These are phyloP conservation scores for Panicum hallii DNA, from an alignment of 202 grass and related monocot genomes.

Conservation along the genomic window DNA sequence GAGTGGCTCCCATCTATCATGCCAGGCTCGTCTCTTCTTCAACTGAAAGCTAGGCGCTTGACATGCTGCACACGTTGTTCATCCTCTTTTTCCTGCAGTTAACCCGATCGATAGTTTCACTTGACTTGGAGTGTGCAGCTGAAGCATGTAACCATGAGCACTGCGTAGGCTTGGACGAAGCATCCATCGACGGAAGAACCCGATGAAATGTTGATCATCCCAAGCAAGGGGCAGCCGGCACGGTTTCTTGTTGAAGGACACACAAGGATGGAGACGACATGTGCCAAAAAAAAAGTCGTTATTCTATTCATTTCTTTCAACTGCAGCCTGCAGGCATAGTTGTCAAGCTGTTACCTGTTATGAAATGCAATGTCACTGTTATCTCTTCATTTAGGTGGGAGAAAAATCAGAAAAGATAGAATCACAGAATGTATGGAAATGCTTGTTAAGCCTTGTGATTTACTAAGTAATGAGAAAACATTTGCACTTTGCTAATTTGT, in stretches of 20 bases:
- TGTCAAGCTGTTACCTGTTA: not conserved
- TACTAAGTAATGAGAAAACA: not conserved
- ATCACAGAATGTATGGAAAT: not conserved
- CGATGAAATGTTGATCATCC: not conserved
- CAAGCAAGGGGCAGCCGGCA: not conserved
- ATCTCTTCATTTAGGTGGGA: too few species aligned
- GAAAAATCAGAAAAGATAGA: too few species aligned
- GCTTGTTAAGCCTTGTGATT: not conserved
- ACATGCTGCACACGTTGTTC: not conserved
- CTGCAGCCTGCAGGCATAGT: too few species aligned
- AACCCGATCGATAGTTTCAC: not conserved
- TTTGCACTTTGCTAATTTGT: not conserved
- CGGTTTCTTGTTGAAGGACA: not conserved
- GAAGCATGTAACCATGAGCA: not conserved
- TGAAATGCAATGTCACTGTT: not conserved
- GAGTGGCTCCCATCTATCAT: conserved; percentile 45
- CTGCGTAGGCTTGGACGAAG: not conserved
- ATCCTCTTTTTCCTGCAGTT: not conserved
- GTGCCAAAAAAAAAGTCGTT: not conserved
- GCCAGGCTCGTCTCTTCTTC: conserved; percentile 47
- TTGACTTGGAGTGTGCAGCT: conserved; percentile 25
- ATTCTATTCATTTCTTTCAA: too few species aligned
- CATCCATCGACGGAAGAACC: not conserved
- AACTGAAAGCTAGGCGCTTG: not conserved
- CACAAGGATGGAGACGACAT: not conserved